phyloP scores from a whole-genome alignment of 2,329 filamentous ascomycete species.

The Beauveria sp. region DNA sequence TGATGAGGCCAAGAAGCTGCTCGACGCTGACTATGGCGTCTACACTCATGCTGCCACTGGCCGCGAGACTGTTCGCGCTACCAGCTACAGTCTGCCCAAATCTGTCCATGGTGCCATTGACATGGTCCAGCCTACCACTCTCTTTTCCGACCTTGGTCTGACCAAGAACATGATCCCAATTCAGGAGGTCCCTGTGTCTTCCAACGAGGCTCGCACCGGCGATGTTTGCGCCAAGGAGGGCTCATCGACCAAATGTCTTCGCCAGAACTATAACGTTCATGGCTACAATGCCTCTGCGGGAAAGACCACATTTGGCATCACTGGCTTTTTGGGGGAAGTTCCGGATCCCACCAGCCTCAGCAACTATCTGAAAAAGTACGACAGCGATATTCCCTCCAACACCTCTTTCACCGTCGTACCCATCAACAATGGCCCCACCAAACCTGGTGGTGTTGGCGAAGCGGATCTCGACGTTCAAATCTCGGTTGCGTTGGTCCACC shows the following conservation, averaged over 20 bases:
- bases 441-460: constrained; percentile 1
- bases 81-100: constrained; percentile 10
- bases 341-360: neutral
- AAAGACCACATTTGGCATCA: constrained; percentile 1
- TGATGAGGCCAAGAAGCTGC: constrained; percentile 7
- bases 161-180: neutral
- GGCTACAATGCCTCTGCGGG: neutral
- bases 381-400: constrained; percentile 1
- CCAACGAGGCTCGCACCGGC: neutral
- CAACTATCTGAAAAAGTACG: constrained; percentile 5
- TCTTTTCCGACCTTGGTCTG: constrained; percentile 10
- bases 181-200: neutral
- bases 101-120: constrained; percentile 4
- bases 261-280: constrained; percentile 9
- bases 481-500: constrained; percentile 6
- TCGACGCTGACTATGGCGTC: constrained; percentile 10
- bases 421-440: constrained; percentile 1
- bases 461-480: constrained; percentile 11
- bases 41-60: constrained; percentile 5
- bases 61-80: constrained; percentile 9
- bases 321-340: constrained; percentile 8
- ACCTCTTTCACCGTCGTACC: neutral
- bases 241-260: constrained; percentile 6
- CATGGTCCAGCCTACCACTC: constrained; percentile 12
- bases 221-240: neutral